Base-by-base conservation (phyloP, 345 rosid species). In the Lumnitzera racemosa region DNA sequence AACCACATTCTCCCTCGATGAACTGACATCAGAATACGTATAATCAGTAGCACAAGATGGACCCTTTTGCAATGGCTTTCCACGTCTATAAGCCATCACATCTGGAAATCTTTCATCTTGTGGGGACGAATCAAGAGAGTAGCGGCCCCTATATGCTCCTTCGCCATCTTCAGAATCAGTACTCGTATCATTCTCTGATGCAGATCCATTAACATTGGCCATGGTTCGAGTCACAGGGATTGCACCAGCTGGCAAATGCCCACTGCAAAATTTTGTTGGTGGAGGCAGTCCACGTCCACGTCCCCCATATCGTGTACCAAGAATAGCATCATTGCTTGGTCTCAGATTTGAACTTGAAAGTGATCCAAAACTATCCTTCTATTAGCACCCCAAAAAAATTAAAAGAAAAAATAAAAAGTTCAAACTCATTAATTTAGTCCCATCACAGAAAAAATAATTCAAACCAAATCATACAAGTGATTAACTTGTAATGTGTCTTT, bases 11-110 rank as follows among this genome's bases (percentile, higher is more conserved):
- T 92, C 98, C 88, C 72, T 73, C 0, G 98, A 92, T 15, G 96
- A 89, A 67, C 87, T 87, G 53, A 89, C 90, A 70, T 92, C 91
- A 9, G 98, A 89, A 65, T 78, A 78, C 7, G 71, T 64, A 57
- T 66, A 78, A 70, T 76, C 88, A 74, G 75, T 78, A 1, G 62
- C 75, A 61, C 79, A 79, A 55, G 59, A 78, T 4, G 71, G 74
- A 58, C 5, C 76, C 69, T 63, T 76, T 55, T 65, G 31, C 31
- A 27, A 27, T 27, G 43, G 43, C 43, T 36, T 36, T 36, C 43
- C 43, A 36, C 7, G 6, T 36, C 43, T 73, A 53, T 59, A 61
- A 61, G 69, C 75, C 13, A 59, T 69, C 46, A 70, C 68, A 68
- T 53, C 69, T 50, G 79, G 71, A 48, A 75, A 68, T 72, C 77